These are phyloP conservation scores for Lomentospora prolificans DNA, from an alignment of 2,329 filamentous ascomycete species.

Conservation along the genomic window DNA sequence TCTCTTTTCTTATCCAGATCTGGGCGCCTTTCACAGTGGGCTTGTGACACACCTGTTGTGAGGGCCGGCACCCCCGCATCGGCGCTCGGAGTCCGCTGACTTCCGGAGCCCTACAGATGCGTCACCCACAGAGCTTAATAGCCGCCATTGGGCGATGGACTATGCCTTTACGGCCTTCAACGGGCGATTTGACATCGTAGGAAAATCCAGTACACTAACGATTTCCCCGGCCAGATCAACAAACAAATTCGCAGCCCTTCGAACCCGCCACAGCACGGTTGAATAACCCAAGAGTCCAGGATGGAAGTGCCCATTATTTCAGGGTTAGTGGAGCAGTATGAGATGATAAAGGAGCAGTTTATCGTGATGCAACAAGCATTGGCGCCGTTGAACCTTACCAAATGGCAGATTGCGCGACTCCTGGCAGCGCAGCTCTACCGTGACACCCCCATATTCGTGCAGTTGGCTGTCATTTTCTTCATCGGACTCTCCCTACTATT, in stretches of 20 bases:
- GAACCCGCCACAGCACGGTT: neutral
- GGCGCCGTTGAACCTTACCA: constrained; percentile 3
- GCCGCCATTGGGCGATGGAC: neutral
- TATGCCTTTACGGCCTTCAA: too few relatives aligned
- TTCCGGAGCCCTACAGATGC: neutral
- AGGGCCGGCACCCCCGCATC: neutral
- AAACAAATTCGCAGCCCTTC: neutral
- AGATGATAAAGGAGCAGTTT: constrained; percentile 3
- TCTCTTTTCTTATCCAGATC: neutral
- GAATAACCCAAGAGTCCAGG: neutral
- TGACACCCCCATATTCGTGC: neutral
- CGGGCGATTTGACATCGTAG: too few relatives aligned
- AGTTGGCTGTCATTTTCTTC: neutral
- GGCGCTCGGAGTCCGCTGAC: constrained; percentile 4
- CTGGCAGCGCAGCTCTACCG: constrained; percentile 4
- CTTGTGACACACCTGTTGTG: neutral
- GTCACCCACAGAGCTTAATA: neutral
- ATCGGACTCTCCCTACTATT: neutral
- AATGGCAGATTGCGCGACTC: constrained; percentile 8
- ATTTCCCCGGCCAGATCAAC: neutral
- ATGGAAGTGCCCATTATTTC: neutral
- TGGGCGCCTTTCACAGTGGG: neutral
- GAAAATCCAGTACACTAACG: neutral
- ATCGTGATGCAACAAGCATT: constrained; percentile 6
- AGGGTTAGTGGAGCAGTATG: neutral